Evolutionary conservation across 1,284 basidiomycete genomes (phyloP).

Genomic region (Trichosporon inkin): DNA sequence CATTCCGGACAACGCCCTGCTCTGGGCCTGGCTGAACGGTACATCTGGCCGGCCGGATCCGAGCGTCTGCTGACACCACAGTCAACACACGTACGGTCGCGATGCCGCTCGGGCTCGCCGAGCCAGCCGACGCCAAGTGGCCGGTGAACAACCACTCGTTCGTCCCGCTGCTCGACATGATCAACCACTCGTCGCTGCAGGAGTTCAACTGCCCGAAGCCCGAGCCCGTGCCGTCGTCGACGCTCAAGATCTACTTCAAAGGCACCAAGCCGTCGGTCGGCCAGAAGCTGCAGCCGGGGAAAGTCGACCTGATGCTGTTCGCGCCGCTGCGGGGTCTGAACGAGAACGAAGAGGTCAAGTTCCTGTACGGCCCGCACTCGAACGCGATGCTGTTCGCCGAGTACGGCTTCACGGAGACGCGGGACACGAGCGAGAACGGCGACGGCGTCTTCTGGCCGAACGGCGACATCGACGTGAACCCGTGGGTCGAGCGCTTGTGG

Average conservation of each 20-base stretch:
- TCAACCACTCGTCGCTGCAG: constrained; percentile 61
- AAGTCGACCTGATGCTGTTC: constrained; percentile 56
- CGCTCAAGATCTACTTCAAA: constrained; percentile 9
- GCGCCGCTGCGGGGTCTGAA: constrained; percentile 54
- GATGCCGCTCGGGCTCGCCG: constrained; percentile 60
- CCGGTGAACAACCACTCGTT: constrained; percentile 66
- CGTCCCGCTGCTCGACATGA: constrained; percentile 79
- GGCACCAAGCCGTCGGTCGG: constrained; percentile 43
- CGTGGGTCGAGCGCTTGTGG: constrained; percentile 55
- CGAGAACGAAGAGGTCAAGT: constrained; percentile 61
- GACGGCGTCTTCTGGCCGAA: constrained; percentile 17
- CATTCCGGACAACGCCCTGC: constrained; percentile 53
- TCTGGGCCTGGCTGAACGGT: constrained; percentile 88
- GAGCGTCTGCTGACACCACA: constrained; percentile 39
- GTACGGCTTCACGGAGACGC: constrained; percentile 68
- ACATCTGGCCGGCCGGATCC: constrained; percentile 19
- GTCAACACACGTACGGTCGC: constrained; percentile 85
- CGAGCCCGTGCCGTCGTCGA: constrained; percentile 25
- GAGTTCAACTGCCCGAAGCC: constrained; percentile 26
- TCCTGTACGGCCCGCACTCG: constrained; percentile 71
- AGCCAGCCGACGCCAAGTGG: constrained; percentile 48
- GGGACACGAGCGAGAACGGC: constrained; percentile 34
- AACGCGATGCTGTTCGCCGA: constrained; percentile 72
- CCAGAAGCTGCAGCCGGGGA: constrained; percentile 49
- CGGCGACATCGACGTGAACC: constrained; percentile 62